These are phyloP conservation scores for Lentinus brumalis DNA, from an alignment of 768 basidiomycete genomes.

Conservation along the genomic window DNA sequence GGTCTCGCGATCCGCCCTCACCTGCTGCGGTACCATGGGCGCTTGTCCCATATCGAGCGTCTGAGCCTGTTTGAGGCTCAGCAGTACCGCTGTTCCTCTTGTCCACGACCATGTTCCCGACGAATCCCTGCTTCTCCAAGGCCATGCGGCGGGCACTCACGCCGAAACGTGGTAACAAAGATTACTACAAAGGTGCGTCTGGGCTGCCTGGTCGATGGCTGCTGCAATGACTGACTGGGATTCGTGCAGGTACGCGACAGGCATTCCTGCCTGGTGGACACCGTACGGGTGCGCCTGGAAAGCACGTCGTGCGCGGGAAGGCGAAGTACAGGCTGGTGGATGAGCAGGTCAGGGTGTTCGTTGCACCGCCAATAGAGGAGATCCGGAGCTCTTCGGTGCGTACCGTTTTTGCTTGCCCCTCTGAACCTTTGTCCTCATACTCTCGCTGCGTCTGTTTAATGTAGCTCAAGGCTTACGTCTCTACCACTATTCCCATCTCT, in stretches of 20 bases:
- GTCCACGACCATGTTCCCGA: constrained; percentile 59
- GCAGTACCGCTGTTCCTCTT: no score
- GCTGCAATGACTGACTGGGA: background rate
- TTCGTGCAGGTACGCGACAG: constrained; percentile 71
- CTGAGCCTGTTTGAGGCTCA: no score
- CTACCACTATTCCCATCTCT: constrained; percentile 3
- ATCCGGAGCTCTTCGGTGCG: constrained; percentile 61
- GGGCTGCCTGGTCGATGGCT: no score
- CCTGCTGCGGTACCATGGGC: no score
- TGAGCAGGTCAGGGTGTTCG: constrained; percentile 80
- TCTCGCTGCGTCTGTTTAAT: background rate
- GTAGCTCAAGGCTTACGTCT: constrained; percentile 75
- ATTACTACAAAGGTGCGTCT: constrained; percentile 92
- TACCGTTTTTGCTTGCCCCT: constrained; percentile 6
- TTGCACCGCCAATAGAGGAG: constrained; percentile 73
- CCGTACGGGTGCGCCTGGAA: constrained; percentile 87
- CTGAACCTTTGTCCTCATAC: background rate
- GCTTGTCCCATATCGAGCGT: no score
- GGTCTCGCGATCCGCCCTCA: no score
- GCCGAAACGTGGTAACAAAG: constrained; percentile 89
- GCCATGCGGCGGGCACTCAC: constrained; percentile 84
- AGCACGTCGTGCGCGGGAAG: constrained; percentile 75
- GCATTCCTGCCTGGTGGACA: constrained; percentile 81
- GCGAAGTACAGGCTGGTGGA: constrained; percentile 83
- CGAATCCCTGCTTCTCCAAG: constrained; percentile 64